Percentiles rank a stretch among this genome's conserved stretches.
These are phyloP conservation scores for Oryza brachyantha DNA, from an alignment of 176 grass and related monocot species.

Conservation along the genomic window DNA sequence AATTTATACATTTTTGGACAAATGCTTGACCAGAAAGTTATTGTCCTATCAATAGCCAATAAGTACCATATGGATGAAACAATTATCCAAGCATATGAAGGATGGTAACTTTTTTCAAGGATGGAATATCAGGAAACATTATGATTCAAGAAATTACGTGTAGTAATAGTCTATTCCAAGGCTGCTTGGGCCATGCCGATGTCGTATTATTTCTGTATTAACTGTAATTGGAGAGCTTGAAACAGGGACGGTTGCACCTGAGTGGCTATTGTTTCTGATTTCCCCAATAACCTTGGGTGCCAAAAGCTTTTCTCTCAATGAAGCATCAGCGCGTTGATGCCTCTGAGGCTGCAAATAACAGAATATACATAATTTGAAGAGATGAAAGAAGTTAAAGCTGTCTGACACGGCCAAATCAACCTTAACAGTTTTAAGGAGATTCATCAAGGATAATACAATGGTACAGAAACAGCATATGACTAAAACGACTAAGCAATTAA, in stretches of 20 bases:
- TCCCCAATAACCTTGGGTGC: constrained; percentile 30
- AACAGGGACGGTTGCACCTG: constrained; percentile 32
- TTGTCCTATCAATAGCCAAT: neutral
- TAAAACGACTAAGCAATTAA: constrained; percentile 15
- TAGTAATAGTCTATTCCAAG: constrained; percentile 67
- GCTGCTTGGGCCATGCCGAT: constrained; percentile 27
- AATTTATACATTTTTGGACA: constrained; percentile 6
- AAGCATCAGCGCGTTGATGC: constrained; percentile 40
- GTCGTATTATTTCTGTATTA: constrained; percentile 17
- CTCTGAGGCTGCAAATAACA: constrained; percentile 39
- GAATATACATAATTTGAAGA: neutral
- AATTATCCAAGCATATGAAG: neutral
- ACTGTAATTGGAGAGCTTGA: constrained; percentile 79
- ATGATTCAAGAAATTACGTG: constrained; percentile 53
- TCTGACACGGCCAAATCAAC: neutral
- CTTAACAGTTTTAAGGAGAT: neutral
- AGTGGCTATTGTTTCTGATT: constrained; percentile 23
- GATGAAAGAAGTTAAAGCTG: neutral
- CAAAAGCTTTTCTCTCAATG: constrained; percentile 48
- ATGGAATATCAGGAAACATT: constrained; percentile 13
- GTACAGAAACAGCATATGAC: neutral
- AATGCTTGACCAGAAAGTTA: neutral
- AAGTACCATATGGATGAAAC: constrained; percentile 4
- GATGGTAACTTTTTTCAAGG: neutral
- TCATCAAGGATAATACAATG: neutral